Conservation (phyloP, 1,284 basidiomycete genomes). For the Marasmius sp. region DNA sequence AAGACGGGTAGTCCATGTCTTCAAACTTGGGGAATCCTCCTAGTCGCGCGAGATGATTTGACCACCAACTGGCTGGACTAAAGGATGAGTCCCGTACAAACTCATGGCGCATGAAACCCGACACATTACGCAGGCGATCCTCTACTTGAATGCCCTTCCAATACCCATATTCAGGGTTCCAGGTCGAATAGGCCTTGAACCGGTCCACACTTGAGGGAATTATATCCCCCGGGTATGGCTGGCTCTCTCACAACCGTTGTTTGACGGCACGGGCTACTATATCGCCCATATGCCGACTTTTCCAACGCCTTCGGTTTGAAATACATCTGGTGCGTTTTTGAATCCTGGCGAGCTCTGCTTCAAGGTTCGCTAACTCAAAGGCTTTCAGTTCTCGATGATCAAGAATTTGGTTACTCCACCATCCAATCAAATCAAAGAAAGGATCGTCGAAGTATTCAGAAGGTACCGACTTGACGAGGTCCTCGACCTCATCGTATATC, state of each 20-base stretch:
- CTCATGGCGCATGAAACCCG: not conserved
- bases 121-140: too few species aligned
- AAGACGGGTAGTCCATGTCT: not conserved
- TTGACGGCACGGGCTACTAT: too few species aligned
- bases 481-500: not conserved
- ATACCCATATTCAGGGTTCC: too few species aligned
- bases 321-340: too few species aligned
- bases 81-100: not conserved
- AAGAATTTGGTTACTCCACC: not conserved
- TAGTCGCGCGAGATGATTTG: not conserved
- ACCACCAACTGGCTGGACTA: not conserved
- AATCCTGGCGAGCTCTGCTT: not conserved
- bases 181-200: too few species aligned
- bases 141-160: too few species aligned
- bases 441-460: not conserved
- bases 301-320: too few species aligned
- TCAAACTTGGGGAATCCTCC: not conserved
- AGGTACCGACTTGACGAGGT: not conserved
- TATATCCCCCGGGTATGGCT: too few species aligned
- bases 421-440: not conserved
- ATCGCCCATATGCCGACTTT: too few species aligned
- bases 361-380: not conserved
- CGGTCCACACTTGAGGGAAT: too few species aligned
- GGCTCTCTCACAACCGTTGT: too few species aligned
- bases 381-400: not conserved